These are phyloP conservation scores for Passalora sequoiae DNA, from an alignment of 2,329 filamentous ascomycete genomes.

Conservation along the genomic window DNA sequence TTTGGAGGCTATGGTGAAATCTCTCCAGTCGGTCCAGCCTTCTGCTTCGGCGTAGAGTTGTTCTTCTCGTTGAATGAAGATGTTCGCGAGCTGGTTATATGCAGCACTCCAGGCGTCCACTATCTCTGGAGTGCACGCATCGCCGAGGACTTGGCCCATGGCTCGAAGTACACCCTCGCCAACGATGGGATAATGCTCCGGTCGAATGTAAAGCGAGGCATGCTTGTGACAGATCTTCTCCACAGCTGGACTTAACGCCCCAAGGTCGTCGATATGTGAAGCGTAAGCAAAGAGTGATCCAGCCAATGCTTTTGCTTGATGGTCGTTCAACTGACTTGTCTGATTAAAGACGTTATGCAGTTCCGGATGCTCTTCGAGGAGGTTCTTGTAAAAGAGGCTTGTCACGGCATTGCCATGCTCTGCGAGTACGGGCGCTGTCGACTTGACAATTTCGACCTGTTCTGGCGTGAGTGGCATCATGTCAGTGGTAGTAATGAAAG, in stretches of 20 bases:
- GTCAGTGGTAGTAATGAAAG: too few relatives aligned
- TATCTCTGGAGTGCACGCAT: constrained; percentile 60
- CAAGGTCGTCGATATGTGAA: constrained; percentile 64
- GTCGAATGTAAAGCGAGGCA: constrained; percentile 61
- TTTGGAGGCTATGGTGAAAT: constrained; percentile 62
- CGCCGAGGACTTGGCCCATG: constrained; percentile 62
- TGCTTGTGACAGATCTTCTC: constrained; percentile 75
- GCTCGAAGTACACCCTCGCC: constrained; percentile 63
- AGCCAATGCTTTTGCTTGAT: constrained; percentile 66
- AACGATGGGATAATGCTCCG: constrained; percentile 66
- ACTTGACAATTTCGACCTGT: constrained; percentile 62
- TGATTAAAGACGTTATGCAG: constrained; percentile 68
- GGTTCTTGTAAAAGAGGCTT: constrained; percentile 64
- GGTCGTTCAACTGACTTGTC: constrained; percentile 62
- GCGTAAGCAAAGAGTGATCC: constrained; percentile 66
- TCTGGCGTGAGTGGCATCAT: constrained; percentile 50
- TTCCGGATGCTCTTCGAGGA: constrained; percentile 60
- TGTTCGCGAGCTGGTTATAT: constrained; percentile 67
- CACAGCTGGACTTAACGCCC: constrained; percentile 50
- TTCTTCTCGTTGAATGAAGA: constrained; percentile 63
- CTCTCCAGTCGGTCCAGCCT: constrained; percentile 63
- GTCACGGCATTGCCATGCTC: constrained; percentile 65
- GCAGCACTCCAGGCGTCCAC: constrained; percentile 65
- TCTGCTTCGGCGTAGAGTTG: constrained; percentile 57
- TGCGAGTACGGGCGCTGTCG: constrained; percentile 64